Evolutionary conservation across 257 asterid species (phyloP).

Genomic region (Solanum verrucosum): DNA sequence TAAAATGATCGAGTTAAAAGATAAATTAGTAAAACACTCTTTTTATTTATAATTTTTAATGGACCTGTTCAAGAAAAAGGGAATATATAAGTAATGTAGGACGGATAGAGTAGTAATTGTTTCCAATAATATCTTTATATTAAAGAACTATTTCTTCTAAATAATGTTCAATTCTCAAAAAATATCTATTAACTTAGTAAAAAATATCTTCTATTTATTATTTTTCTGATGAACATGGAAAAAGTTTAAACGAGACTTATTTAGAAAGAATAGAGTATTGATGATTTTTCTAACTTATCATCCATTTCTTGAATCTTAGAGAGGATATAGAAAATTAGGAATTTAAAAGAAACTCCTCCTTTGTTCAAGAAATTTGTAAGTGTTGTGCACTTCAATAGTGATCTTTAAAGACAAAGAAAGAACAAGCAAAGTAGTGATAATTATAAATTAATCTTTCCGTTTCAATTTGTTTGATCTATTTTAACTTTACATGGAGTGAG

Average conservation of each 20-base stretch:
- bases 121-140: not conserved
- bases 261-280: not conserved
- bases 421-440: not conserved
- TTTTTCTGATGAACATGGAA: not conserved
- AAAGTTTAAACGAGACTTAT: no score
- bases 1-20: not conserved
- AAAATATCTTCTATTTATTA: no score
- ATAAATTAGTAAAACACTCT: no score
- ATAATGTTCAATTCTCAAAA: no score
- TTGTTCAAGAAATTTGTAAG: not conserved
- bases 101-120: not conserved
- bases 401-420: not conserved
- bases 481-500: not conserved
- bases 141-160: not conserved
- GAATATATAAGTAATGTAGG: no score
- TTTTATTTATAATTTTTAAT: no score
- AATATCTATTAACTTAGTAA: no score
- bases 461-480: no score
- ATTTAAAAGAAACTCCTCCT: not conserved
- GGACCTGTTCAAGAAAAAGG: no score
- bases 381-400: not conserved
- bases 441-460: not conserved
- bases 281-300: not conserved
- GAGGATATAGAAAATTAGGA: not conserved
- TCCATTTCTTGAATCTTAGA: not conserved